Evolutionary conservation across 1,139 yeast species (phyloP).

Genomic region (Magnusiomyces fungicola): DNA sequence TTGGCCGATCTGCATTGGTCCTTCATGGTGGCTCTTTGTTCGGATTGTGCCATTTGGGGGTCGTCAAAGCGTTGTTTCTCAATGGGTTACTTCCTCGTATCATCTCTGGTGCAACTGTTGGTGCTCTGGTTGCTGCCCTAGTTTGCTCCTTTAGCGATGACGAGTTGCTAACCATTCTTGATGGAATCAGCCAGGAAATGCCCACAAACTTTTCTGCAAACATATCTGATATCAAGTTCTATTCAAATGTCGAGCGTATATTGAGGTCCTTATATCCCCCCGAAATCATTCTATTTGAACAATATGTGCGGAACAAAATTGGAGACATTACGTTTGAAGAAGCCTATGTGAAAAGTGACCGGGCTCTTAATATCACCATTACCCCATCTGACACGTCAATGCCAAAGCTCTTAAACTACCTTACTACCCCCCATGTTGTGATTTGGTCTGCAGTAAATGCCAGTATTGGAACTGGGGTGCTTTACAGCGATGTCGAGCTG

Average conservation of each 20-base stretch:
- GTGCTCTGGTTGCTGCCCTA: slow-evolving; percentile 84
- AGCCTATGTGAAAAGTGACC: slow-evolving; percentile 72
- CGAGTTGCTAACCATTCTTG: slow-evolving; percentile 39
- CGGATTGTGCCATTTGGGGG: slow-evolving; percentile 91
- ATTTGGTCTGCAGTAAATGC: slow-evolving; percentile 73
- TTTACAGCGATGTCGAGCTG: slow-evolving; percentile 49
- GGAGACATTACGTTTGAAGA: slow-evolving; percentile 90
- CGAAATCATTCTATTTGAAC: slow-evolving; percentile 70
- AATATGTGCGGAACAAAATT: slow-evolving; percentile 67
- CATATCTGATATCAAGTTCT: slow-evolving; percentile 23
- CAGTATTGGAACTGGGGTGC: slow-evolving; percentile 62
- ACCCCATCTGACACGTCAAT: slow-evolving; percentile 45
- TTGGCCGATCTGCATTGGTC: slow-evolving; percentile 84
- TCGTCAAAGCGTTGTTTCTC: slow-evolving; percentile 68
- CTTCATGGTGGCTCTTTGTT: slow-evolving; percentile 92
- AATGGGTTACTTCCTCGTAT: slow-evolving; percentile 75
- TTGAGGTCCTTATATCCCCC: slow-evolving; percentile 67
- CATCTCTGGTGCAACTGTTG: slow-evolving; percentile 90
- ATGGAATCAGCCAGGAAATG: slow-evolving; percentile 39
- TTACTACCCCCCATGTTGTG: slow-evolving; percentile 85
- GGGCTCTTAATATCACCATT: slow-evolving; percentile 77
- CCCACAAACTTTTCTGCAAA: slow-evolving; percentile 37
- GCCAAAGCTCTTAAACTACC: slow-evolving; percentile 74
- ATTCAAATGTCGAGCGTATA: slow-evolving; percentile 30
- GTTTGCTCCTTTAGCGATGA: slow-evolving; percentile 62